Percentiles rank a stretch among this genome's conserved stretches.
phyloP scores from a whole-genome alignment of 2,329 filamentous ascomycete species.

The Curvularia verruculosa region DNA sequence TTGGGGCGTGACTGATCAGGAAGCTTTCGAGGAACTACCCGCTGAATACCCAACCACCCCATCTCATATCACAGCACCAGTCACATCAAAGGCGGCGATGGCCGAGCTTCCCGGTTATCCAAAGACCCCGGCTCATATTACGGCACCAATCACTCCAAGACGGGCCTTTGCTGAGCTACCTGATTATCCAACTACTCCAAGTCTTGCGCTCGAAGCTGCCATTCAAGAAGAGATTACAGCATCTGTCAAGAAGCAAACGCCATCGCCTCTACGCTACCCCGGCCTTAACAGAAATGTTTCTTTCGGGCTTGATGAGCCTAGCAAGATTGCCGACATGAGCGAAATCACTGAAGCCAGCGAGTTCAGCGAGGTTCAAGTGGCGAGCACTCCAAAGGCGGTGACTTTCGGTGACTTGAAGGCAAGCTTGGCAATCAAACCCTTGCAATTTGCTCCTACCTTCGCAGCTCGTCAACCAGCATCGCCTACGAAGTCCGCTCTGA shows the following conservation, averaged over 20 bases:
- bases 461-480: slow-evolving; percentile 26
- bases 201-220: slow-evolving; percentile 32
- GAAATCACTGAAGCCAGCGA: slow-evolving; percentile 24
- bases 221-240: slow-evolving; percentile 35
- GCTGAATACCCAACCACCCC: slow-evolving; percentile 19
- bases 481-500: slow-evolving; percentile 43
- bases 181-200: slow-evolving; percentile 31
- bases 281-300: slow-evolving; percentile 18
- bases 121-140: slow-evolving; percentile 32
- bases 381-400: slow-evolving; percentile 20
- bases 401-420: slow-evolving; percentile 17
- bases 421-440: slow-evolving; percentile 25
- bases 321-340: slow-evolving; percentile 21
- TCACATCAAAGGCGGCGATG: slow-evolving; percentile 12
- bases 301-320: slow-evolving; percentile 14
- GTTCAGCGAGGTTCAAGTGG: slow-evolving; percentile 18
- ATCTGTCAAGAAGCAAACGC: slow-evolving; percentile 36
- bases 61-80: slow-evolving; percentile 16
- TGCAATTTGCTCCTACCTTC: slow-evolving; percentile 16
- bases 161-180: slow-evolving; percentile 34
- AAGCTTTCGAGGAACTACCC: slow-evolving; percentile 23
- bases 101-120: slow-evolving; percentile 33
- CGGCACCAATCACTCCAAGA: slow-evolving; percentile 25
- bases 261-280: slow-evolving; percentile 25
- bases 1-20: slow-evolving; percentile 22